These are phyloP conservation scores for Xylaria castorea DNA, from an alignment of 495 filamentous ascomycete genomes.

Conservation along the genomic window DNA sequence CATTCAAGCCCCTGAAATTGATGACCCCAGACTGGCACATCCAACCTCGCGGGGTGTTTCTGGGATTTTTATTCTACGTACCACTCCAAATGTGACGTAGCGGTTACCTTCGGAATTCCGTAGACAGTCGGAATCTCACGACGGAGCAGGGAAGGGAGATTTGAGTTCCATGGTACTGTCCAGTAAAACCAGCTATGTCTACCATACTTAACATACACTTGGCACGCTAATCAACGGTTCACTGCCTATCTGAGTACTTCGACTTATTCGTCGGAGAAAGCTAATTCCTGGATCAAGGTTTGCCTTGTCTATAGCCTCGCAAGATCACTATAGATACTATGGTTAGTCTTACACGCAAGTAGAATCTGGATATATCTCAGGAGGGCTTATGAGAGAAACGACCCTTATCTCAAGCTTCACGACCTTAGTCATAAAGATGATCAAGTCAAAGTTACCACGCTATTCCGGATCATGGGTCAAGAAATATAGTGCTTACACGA, in stretches of 20 bases:
- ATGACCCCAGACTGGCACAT: neutral
- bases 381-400: neutral
- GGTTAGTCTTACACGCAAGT: neutral
- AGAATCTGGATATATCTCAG: neutral
- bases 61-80: neutral
- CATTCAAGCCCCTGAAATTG: neutral
- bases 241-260: no score
- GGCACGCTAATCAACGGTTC: neutral
- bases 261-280: no score
- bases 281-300: no score
- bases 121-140: neutral
- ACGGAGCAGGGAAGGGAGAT: no score
- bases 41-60: neutral
- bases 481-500: neutral
- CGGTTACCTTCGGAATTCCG: neutral
- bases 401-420: neutral
- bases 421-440: slow-evolving; percentile 16
- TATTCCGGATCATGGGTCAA: neutral
- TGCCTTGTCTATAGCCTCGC: no score
- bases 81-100: neutral
- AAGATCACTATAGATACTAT: no score
- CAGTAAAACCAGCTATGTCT: neutral
- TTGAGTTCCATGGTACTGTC: no score
- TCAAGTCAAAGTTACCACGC: neutral
- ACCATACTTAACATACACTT: neutral